Evolutionary conservation across 345 rosid genomes (phyloP).

Genomic region (Firmiana major): DNA sequence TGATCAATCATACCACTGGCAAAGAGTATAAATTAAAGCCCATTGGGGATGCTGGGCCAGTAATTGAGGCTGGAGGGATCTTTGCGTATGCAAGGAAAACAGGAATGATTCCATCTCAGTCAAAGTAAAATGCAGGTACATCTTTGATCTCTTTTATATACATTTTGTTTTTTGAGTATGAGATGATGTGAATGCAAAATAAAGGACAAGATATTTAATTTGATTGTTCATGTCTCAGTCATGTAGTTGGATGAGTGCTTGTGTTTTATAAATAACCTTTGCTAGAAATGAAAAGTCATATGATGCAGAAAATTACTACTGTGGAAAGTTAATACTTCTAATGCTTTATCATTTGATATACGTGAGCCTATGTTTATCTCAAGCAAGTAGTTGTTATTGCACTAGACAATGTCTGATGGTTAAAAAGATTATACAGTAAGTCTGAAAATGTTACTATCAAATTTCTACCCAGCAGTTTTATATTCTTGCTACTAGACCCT

Average conservation of each 20-base stretch:
- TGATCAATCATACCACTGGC: conserved; percentile 83
- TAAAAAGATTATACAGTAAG: not conserved
- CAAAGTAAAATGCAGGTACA: conserved; percentile 9
- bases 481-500: not conserved
- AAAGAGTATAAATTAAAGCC: conserved; percentile 77
- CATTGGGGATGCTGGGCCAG: conserved; percentile 90
- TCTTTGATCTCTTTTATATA: not conserved
- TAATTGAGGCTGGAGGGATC: conserved; percentile 79
- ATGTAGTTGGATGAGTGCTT: not conserved
- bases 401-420: not conserved
- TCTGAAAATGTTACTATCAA: not conserved
- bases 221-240: not conserved
- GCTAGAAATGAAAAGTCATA: no score
- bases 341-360: not conserved
- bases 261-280: not conserved
- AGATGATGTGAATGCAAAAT: not conserved
- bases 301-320: not conserved
- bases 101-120: conserved; percentile 67
- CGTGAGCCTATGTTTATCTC: not conserved
- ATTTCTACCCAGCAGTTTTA: not conserved
- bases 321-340: not conserved
- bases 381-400: not conserved
- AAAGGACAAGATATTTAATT: not conserved
- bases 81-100: conserved; percentile 81
- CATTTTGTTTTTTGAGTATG: not conserved